Percentiles rank a stretch among this genome's conserved stretches.
Conservation (phyloP, 768 basidiomycete species). For the Xerocomus potaroensis region DNA sequence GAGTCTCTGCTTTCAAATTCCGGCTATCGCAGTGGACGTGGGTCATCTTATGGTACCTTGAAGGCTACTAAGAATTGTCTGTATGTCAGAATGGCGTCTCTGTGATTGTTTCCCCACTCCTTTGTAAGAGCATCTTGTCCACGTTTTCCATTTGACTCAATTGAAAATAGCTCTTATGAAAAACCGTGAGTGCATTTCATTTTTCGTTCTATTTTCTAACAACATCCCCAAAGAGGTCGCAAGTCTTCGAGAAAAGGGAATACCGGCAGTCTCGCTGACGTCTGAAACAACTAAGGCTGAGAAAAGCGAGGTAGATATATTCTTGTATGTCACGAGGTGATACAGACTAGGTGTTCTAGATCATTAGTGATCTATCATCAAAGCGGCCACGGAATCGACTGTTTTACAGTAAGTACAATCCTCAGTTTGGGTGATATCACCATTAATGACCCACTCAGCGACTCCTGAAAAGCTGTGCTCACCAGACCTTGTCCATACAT, state of each 20-base stretch:
- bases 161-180: conserved; percentile 67
- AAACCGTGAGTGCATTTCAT: conserved; percentile 51
- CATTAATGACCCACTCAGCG: conserved; percentile 38
- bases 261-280: conserved; percentile 58
- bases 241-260: conserved; percentile 47
- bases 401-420: conserved; percentile 59
- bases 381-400: conserved; percentile 56
- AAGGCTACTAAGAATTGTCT: neutral
- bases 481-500: conserved; percentile 46
- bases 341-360: conserved; percentile 37
- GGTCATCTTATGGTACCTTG: neutral
- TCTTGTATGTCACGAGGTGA: neutral
- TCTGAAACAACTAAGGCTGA: conserved; percentile 60
- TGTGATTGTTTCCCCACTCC: conserved; percentile 71
- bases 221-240: conserved; percentile 51
- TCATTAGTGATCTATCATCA: conserved; percentile 55
- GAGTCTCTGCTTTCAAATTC: conserved; percentile 86
- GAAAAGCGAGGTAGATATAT: conserved; percentile 43
- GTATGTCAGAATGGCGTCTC: conserved; percentile 57
- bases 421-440: neutral
- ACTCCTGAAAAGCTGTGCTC: conserved; percentile 73
- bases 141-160: neutral
- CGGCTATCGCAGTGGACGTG: conserved; percentile 64
- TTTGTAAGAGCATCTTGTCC: conserved; percentile 42
- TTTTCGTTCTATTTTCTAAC: neutral